Evolutionary conservation across 2,329 filamentous ascomycete genomes (phyloP).

Genomic region (Atkinsonella hypoxylon): DNA sequence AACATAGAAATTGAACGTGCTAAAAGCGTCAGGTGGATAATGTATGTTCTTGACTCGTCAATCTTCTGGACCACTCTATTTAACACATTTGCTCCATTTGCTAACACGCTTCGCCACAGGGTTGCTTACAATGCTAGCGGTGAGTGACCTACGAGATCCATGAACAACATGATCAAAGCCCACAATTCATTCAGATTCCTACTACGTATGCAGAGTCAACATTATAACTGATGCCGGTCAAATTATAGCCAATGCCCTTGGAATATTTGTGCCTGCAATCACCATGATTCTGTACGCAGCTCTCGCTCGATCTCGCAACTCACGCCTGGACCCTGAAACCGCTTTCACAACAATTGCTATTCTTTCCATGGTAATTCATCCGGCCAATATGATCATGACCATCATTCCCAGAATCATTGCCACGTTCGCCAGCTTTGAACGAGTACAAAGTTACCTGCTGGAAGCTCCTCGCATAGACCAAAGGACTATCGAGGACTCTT

Average conservation of each 20-base stretch:
- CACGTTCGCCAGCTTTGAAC: constrained; percentile 22
- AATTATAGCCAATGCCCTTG: constrained; percentile 26
- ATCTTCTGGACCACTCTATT: too few species aligned
- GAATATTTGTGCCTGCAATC: constrained; percentile 27
- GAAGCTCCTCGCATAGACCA: constrained; percentile 8
- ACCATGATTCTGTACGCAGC: constrained; percentile 25
- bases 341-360: constrained; percentile 29
- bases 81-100: too few species aligned
- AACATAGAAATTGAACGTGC: constrained; percentile 18
- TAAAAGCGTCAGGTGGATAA: constrained; percentile 25
- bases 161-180: neutral
- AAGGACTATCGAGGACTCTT: neutral
- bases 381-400: constrained; percentile 33
- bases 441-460: constrained; percentile 25
- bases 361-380: constrained; percentile 27
- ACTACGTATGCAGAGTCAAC: too few species aligned
- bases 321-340: constrained; percentile 20
- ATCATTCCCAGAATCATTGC: constrained; percentile 22
- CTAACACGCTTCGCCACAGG: too few species aligned
- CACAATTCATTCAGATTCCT: too few species aligned
- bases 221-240: neutral
- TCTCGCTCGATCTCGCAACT: constrained; percentile 12
- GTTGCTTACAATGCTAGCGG: constrained; percentile 26
- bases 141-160: constrained; percentile 10
- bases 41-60: constrained; percentile 11